phyloP scores from a whole-genome alignment of 2,329 filamentous ascomycete species.

The Leptosphaerulina australis region DNA sequence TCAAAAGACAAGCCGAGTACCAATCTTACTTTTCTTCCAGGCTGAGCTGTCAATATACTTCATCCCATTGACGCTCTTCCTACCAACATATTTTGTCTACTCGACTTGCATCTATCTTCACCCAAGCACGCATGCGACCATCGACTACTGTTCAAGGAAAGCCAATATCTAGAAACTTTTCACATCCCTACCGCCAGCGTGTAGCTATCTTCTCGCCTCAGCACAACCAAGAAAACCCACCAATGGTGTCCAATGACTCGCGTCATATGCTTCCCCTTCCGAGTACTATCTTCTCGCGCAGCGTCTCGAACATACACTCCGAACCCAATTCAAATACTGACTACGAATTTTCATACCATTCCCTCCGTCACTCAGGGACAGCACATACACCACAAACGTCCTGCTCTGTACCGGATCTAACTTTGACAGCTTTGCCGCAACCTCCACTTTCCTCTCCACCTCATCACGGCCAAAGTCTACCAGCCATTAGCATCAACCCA shows the following conservation, averaged over 20 bases:
- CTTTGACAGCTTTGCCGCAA: conserved; percentile 5
- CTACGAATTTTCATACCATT: background rate
- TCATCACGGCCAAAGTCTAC: background rate
- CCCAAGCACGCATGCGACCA: background rate
- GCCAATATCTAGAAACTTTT: background rate
- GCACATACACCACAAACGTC: background rate
- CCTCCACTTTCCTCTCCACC: background rate
- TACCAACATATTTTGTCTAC: background rate
- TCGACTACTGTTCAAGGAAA: background rate
- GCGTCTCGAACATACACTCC: background rate
- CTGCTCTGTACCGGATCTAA: background rate
- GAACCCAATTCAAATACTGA: background rate
- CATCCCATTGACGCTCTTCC: background rate
- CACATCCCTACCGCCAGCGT: background rate
- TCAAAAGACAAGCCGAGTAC: background rate
- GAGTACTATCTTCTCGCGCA: background rate
- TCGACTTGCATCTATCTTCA: background rate
- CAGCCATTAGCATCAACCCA: background rate
- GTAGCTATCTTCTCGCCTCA: background rate
- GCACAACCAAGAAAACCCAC: background rate
- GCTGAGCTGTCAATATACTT: background rate
- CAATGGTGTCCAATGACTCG: conserved; percentile 1
- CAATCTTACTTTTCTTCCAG: background rate
- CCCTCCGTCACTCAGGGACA: background rate
- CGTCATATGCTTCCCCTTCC: background rate